Percentiles rank a stretch among this genome's conserved stretches.
These are phyloP conservation scores for Podaxis sp. DNA, from an alignment of 768 basidiomycete species.

Conservation along the genomic window DNA sequence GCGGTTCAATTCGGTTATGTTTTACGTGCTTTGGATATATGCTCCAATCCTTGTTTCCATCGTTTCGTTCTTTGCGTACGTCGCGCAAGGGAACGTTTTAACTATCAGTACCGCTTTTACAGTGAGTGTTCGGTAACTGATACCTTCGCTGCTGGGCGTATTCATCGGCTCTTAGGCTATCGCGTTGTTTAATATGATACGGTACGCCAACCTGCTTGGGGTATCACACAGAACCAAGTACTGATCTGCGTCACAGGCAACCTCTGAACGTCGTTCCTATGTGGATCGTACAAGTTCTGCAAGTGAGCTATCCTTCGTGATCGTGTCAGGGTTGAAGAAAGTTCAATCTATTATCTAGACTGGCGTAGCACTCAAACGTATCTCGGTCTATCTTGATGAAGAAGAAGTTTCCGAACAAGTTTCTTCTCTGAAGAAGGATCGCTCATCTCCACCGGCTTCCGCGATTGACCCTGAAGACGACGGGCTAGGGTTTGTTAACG, in stretches of 20 bases:
- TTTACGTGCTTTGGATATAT: conserved; percentile 68
- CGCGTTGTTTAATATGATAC: conserved; percentile 83
- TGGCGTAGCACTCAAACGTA: conserved; percentile 64
- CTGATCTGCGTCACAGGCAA: conserved; percentile 31
- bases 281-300: conserved; percentile 77
- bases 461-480: conserved; percentile 28
- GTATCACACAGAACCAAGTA: background rate
- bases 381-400: conserved; percentile 66
- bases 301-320: conserved; percentile 32
- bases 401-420: conserved; percentile 70
- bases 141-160: background rate
- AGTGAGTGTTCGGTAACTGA: conserved; percentile 34
- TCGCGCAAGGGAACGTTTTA: conserved; percentile 70
- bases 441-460: conserved; percentile 25
- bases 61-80: conserved; percentile 74
- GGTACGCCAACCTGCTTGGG: conserved; percentile 32
- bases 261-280: conserved; percentile 81
- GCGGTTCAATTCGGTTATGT: conserved; percentile 71
- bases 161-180: conserved; percentile 49
- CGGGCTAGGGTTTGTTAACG: conserved; percentile 58
- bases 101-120: conserved; percentile 86
- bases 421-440: conserved; percentile 55
- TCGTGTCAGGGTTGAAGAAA: background rate
- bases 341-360: conserved; percentile 34
- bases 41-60: conserved; percentile 83